Evolutionary conservation across 345 rosid genomes (phyloP).

Genomic region (Lenwebbia sp.): DNA sequence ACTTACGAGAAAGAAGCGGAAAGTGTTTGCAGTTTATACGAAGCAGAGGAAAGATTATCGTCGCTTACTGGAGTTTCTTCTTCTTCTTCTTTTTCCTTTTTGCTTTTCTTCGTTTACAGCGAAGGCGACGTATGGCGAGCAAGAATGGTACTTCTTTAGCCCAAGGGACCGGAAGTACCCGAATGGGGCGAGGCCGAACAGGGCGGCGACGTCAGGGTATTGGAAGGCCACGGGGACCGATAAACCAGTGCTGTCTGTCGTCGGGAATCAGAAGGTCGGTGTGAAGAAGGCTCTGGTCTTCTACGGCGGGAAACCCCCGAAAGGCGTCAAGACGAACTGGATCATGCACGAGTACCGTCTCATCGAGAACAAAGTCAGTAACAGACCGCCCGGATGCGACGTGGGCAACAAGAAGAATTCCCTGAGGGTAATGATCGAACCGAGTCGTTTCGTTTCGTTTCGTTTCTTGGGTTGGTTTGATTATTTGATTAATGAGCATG

Average conservation of each 20-base stretch:
- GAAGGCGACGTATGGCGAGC: slow-evolving; percentile 90
- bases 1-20: neutral
- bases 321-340: slow-evolving; percentile 96
- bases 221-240: slow-evolving; percentile 99
- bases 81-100: neutral
- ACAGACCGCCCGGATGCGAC: slow-evolving; percentile 56
- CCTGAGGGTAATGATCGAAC: slow-evolving; percentile 43
- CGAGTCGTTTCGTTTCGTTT: neutral
- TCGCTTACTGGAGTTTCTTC: neutral
- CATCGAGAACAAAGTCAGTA: slow-evolving; percentile 33
- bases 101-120: slow-evolving; percentile 13
- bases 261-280: slow-evolving; percentile 63
- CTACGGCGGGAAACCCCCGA: slow-evolving; percentile 94
- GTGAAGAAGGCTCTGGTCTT: slow-evolving; percentile 91
- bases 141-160: slow-evolving; percentile 96
- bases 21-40: neutral
- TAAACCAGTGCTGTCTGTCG: slow-evolving; percentile 67
- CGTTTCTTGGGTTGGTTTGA: neutral
- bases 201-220: slow-evolving; percentile 95
- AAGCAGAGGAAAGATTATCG: neutral
- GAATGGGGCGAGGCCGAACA: slow-evolving; percentile 90
- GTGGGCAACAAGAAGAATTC: slow-evolving; percentile 71
- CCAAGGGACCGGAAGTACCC: slow-evolving; percentile 96
- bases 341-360: slow-evolving; percentile 97
- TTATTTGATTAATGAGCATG: neutral